Percentiles rank a stretch among this genome's conserved stretches.
Evolutionary conservation across 768 basidiomycete species (phyloP).

Genomic region (Jaapia argillacea): DNA sequence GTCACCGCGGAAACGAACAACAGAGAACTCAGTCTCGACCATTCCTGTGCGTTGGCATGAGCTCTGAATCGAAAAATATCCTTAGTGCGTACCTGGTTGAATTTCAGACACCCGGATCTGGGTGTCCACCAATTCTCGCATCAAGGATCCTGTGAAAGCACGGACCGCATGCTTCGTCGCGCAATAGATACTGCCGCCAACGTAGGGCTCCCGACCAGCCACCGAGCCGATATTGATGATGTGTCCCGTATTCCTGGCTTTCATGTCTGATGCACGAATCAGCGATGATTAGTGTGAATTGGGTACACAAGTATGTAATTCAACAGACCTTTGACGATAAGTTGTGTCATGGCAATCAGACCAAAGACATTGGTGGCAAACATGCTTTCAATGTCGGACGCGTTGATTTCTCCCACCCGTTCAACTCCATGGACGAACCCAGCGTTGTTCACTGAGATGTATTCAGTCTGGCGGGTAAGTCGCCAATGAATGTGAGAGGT

Average conservation of each 20-base stretch:
- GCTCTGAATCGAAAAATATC: conserved; percentile 10
- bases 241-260: conserved; percentile 67
- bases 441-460: conserved; percentile 57
- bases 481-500: neutral
- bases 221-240: conserved; percentile 94
- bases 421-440: conserved; percentile 89
- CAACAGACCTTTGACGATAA: conserved; percentile 30
- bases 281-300: conserved; percentile 3
- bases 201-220: conserved; percentile 56
- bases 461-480: conserved; percentile 16
- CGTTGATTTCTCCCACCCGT: conserved; percentile 71
- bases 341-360: conserved; percentile 74
- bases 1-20: conserved; percentile 86
- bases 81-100: no score
- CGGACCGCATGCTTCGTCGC: conserved; percentile 84
- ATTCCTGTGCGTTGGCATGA: no score
- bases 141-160: conserved; percentile 75
- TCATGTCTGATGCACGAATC: conserved; percentile 82
- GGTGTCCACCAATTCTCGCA: conserved; percentile 86
- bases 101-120: conserved; percentile 92
- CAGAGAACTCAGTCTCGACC: conserved; percentile 90
- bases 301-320: neutral
- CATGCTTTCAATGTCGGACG: conserved; percentile 65
- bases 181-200: conserved; percentile 59
- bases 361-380: conserved; percentile 58